These are phyloP conservation scores for Fusarium caatingaense DNA, from an alignment of 2,329 filamentous ascomycete species.

Conservation along the genomic window DNA sequence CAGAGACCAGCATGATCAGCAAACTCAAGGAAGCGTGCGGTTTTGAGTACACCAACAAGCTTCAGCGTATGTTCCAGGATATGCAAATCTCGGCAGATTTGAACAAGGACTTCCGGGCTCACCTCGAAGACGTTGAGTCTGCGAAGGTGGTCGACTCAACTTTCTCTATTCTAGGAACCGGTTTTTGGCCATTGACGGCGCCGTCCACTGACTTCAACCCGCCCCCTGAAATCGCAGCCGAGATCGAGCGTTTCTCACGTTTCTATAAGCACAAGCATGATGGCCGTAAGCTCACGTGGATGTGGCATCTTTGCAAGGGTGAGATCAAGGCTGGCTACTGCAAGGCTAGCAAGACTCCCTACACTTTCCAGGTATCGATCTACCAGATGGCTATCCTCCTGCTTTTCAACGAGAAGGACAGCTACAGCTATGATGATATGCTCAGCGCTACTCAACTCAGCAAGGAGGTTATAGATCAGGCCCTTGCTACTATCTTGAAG, in stretches of 20 bases:
- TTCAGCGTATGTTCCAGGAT: slow-evolving; percentile 99
- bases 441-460: slow-evolving; percentile 81
- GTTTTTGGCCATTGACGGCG: slow-evolving; percentile 94
- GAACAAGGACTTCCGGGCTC: slow-evolving; percentile 87
- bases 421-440: slow-evolving; percentile 88
- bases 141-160: slow-evolving; percentile 82
- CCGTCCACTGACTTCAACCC: slow-evolving; percentile 90
- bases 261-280: slow-evolving; percentile 98
- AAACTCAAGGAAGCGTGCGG: slow-evolving; percentile 98
- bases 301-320: slow-evolving; percentile 98
- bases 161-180: slow-evolving; percentile 93
- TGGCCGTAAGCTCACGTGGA: slow-evolving; percentile 94
- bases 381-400: slow-evolving; percentile 98
- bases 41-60: slow-evolving; percentile 99
- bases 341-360: slow-evolving; percentile 88
- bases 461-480: slow-evolving; percentile 86
- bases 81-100: slow-evolving; percentile 99
- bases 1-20: slow-evolving; percentile 99
- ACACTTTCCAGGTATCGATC: slow-evolving; percentile 96
- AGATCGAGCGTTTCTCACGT: slow-evolving; percentile 87
- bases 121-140: slow-evolving; percentile 66
- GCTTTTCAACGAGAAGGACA: slow-evolving; percentile 92
- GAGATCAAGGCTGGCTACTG: slow-evolving; percentile 95
- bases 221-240: slow-evolving; percentile 84
- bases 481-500: slow-evolving; percentile 87